phyloP scores from a whole-genome alignment of 2,329 filamentous ascomycete genomes.

The Lachnellula occidentalis region DNA sequence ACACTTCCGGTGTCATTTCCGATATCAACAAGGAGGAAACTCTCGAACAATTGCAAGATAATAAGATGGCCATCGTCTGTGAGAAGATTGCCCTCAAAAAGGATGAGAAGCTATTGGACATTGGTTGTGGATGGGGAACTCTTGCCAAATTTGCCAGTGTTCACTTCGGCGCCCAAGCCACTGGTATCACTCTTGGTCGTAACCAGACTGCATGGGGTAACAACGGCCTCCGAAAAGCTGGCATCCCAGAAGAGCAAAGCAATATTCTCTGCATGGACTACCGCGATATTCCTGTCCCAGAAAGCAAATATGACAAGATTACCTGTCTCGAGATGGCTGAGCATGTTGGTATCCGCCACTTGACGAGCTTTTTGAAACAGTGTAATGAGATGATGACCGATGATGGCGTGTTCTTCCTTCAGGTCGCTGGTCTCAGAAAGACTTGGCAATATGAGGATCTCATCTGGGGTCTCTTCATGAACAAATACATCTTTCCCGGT shows the following conservation, averaged over 20 bases:
- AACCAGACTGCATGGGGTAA: conserved; percentile 99
- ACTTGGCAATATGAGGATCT: conserved; percentile 97
- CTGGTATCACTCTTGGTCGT: conserved; percentile 86
- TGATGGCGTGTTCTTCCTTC: conserved; percentile 91
- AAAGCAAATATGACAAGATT: conserved; percentile 85
- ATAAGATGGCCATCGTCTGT: conserved; percentile 91
- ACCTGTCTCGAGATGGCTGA: conserved; percentile 98
- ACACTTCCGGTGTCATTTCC: conserved; percentile 90
- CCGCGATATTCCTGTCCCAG: conserved; percentile 79
- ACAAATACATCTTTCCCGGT: conserved; percentile 98
- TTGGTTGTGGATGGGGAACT: conserved; percentile 97
- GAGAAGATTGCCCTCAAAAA: conserved; percentile 86
- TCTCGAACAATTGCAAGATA: conserved; percentile 93
- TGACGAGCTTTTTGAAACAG: conserved; percentile 74
- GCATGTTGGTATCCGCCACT: conserved; percentile 92
- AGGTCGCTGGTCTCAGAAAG: conserved; percentile 91
- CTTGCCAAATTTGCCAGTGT: conserved; percentile 87
- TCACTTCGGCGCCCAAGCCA: conserved; percentile 79
- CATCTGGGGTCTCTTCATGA: conserved; percentile 98
- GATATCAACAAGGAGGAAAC: conserved; percentile 83
- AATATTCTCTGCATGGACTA: conserved; percentile 95
- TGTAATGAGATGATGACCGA: conserved; percentile 95
- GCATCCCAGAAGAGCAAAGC: conserved; percentile 81
- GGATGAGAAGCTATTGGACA: conserved; percentile 82
- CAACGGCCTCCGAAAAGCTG: conserved; percentile 74